Conservation (phyloP, 805 yeast species). For the Trichomonascus vanleenenianus region DNA sequence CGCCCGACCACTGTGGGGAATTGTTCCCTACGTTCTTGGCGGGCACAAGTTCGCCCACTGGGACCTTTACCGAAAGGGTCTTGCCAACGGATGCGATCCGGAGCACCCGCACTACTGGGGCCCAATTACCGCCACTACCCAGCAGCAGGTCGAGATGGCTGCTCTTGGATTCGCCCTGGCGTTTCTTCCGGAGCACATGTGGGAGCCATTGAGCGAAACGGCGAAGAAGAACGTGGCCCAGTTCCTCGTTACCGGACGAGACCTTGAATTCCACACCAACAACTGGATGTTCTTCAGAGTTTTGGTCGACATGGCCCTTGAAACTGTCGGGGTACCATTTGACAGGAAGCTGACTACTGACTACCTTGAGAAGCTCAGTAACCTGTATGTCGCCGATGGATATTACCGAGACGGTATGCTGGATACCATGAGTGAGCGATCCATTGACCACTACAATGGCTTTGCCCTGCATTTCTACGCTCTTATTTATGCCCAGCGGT, state of each 20-base stretch:
- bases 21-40: slow-evolving; percentile 24
- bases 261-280: slow-evolving; percentile 15
- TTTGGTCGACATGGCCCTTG: slow-evolving; percentile 25
- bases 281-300: slow-evolving; percentile 29
- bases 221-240: slow-evolving; percentile 17
- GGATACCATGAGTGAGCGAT: slow-evolving; percentile 4
- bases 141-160: slow-evolving; percentile 27
- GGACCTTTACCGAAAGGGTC: slow-evolving; percentile 22
- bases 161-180: slow-evolving; percentile 26
- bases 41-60: slow-evolving; percentile 21
- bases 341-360: slow-evolving; percentile 13
- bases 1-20: slow-evolving; percentile 28
- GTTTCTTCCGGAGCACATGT: slow-evolving; percentile 22
- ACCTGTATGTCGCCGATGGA: slow-evolving; percentile 24
- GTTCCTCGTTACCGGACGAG: slow-evolving; percentile 19
- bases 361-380: slow-evolving; percentile 21
- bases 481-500: slow-evolving; percentile 18
- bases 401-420: slow-evolving; percentile 29
- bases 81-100: slow-evolving; percentile 26
- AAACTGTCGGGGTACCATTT: slow-evolving; percentile 18
- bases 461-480: slow-evolving; percentile 30
- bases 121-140: slow-evolving; percentile 13
- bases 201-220: slow-evolving; percentile 23
- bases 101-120: slow-evolving; percentile 28
- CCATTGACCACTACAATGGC: slow-evolving; percentile 28